Evolutionary conservation across 2,329 filamentous ascomycete genomes (phyloP), one percentile per base, ranked within the genome.

Genomic region (Davidsoniella neocaledoniae): DNA sequence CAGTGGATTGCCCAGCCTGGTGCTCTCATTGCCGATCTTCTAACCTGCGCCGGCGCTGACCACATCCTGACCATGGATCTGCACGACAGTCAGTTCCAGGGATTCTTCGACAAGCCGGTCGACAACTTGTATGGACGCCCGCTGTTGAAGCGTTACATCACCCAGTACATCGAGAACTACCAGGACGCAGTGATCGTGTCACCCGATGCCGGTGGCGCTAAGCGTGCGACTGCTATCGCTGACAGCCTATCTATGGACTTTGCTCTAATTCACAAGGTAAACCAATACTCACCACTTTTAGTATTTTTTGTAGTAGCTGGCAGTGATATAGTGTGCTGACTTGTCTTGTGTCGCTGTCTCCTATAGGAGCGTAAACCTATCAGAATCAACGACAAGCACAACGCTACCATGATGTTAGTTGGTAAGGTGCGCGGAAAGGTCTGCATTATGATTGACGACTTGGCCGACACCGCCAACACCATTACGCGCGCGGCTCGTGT

Each of bases 1-100:
- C 86, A 94, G 68, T 98, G 91, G 91, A 90, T 98, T 55, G 91
- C 91, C 19, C 91, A 96, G 68, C 88, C 91, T 40, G 91, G 91
- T 53, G 96, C 88, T 26, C 74, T 98, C 51, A 83, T 98, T 45
- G 91, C 91, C 46, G 88, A 96, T 63, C 77, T 98, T 42, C 72
- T 98, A 56, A 95, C 87, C 39, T 95, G 88, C 66, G 90, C 91
- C 55, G 91, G 91, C 56, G 87, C 91, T 43, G 90, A 98, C 64
- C 91, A 96, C 65, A 66, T 94, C 59, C 94, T 95, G 57, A 95
- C 88, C 16, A 94, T 95, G 86, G 88, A 95, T 61, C 74, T 95
- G 52, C 88, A 95, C 62, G 88, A 87, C 52, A 87, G 81, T 53
- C 88, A 95, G 70, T 93, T 93, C 55, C 85, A 93, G 66, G 91